phyloP scores from a whole-genome alignment of 2,329 filamentous ascomycete genomes.

The Diplodia mutila region DNA sequence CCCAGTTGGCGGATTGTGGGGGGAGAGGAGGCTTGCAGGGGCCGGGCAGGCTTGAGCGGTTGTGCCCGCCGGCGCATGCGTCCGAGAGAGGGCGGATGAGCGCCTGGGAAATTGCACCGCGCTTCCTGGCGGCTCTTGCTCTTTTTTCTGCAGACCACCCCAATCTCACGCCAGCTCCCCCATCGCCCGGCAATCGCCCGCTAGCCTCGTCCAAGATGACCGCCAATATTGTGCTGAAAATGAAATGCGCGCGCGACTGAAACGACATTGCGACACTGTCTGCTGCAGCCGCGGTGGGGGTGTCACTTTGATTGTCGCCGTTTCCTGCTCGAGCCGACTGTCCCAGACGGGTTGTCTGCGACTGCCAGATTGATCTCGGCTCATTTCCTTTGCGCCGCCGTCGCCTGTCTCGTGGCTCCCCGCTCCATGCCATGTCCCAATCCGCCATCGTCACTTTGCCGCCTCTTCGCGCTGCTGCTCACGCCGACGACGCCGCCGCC shows the following conservation, averaged over 20 bases:
- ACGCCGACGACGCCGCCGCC: background rate
- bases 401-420: background rate
- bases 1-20: conserved; percentile 2
- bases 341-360: conserved; percentile 1
- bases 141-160: too few relatives aligned
- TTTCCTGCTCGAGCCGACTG: conserved; percentile 4
- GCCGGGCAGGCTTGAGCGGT: conserved; percentile 7
- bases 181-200: background rate
- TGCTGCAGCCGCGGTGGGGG: background rate
- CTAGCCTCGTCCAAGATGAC: background rate
- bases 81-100: conserved; percentile 20
- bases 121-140: conserved; percentile 22
- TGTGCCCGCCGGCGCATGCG: conserved; percentile 20
- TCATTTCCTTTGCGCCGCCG: conserved; percentile 9
- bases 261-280: conserved; percentile 14
- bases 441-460: background rate
- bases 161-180: background rate
- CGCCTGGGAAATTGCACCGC: conserved; percentile 17
- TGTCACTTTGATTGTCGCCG: conserved; percentile 12
- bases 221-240: background rate
- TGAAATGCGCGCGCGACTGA: background rate
- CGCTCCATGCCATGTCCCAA: background rate
- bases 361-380: background rate
- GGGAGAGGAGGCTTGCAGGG: background rate
- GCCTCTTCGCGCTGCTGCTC: background rate